phyloP scores from a whole-genome alignment of 2,329 filamentous ascomycete genomes.

The Sclerotinia minor region DNA sequence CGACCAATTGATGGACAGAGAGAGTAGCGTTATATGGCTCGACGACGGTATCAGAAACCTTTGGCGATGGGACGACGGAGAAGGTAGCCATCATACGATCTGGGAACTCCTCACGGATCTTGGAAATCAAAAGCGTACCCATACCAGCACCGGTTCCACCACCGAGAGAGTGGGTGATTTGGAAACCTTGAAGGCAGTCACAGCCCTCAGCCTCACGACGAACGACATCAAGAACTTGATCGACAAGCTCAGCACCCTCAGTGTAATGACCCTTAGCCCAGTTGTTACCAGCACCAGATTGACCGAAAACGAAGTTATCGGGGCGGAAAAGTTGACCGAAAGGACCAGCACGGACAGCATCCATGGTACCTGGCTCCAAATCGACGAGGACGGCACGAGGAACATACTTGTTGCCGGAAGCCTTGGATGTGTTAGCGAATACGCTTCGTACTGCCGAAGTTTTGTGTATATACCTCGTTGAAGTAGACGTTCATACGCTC shows the following conservation, averaged over 20 bases:
- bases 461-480: slow-evolving; percentile 66
- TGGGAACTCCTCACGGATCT: slow-evolving; percentile 99
- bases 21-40: slow-evolving; percentile 99
- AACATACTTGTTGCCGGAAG: slow-evolving; percentile 97
- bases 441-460: not conserved
- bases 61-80: slow-evolving; percentile 97
- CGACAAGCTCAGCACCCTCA: slow-evolving; percentile 97
- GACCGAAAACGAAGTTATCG: slow-evolving; percentile 99
- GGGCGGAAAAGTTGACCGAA: slow-evolving; percentile 99
- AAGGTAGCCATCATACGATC: slow-evolving; percentile 99
- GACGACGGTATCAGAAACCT: slow-evolving; percentile 99
- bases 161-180: slow-evolving; percentile 99
- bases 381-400: slow-evolving; percentile 99
- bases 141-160: slow-evolving; percentile 99
- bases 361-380: slow-evolving; percentile 99
- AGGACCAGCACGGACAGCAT: slow-evolving; percentile 95
- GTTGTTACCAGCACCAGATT: slow-evolving; percentile 99
- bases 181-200: slow-evolving; percentile 99
- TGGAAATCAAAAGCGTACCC: slow-evolving; percentile 99
- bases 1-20: slow-evolving; percentile 97
- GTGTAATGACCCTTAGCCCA: slow-evolving; percentile 99
- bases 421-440: slow-evolving; percentile 54
- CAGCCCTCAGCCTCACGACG: slow-evolving; percentile 98
- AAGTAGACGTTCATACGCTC: slow-evolving; percentile 99
- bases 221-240: slow-evolving; percentile 97